Percentiles rank a stretch among this genome's conserved stretches.
phyloP scores from a whole-genome alignment of 1,284 basidiomycete genomes.

The Ustilago hordei region DNA sequence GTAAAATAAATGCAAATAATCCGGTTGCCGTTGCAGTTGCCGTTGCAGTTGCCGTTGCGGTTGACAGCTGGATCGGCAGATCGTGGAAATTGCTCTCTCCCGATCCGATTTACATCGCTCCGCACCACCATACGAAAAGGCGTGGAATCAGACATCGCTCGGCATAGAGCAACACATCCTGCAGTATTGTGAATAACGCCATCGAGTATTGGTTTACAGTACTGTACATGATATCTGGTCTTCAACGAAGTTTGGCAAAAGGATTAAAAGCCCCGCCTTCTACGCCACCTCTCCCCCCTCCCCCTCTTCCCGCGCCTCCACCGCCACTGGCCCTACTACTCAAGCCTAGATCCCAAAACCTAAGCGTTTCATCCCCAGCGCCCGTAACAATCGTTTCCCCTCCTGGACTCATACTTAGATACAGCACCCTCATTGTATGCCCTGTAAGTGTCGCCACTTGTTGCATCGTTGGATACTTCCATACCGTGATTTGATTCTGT shows the following conservation, averaged over 20 bases:
- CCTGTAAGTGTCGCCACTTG: constrained; percentile 89
- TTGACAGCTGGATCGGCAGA: too few species aligned
- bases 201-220: too few species aligned
- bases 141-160: too few species aligned
- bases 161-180: too few species aligned
- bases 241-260: constrained; percentile 63
- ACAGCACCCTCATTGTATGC: constrained; percentile 87
- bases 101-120: too few species aligned
- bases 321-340: neutral
- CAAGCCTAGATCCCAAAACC: constrained; percentile 78
- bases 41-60: too few species aligned
- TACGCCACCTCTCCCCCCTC: constrained; percentile 40
- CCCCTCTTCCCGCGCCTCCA: constrained; percentile 38
- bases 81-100: too few species aligned
- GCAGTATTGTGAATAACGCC: too few species aligned
- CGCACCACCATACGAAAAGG: too few species aligned
- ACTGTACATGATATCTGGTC: too few species aligned
- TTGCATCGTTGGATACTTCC: constrained; percentile 85
- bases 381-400: constrained; percentile 98
- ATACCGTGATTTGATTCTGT: constrained; percentile 98
- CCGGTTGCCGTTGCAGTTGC: too few species aligned
- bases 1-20: too few species aligned
- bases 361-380: constrained; percentile 94
- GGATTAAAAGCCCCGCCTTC: constrained; percentile 53
- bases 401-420: constrained; percentile 95